Percentiles rank a stretch among this genome's conserved stretches.
phyloP scores from a whole-genome alignment of 192 early-diverging fungal species.

The Lobulomyces angularis region DNA sequence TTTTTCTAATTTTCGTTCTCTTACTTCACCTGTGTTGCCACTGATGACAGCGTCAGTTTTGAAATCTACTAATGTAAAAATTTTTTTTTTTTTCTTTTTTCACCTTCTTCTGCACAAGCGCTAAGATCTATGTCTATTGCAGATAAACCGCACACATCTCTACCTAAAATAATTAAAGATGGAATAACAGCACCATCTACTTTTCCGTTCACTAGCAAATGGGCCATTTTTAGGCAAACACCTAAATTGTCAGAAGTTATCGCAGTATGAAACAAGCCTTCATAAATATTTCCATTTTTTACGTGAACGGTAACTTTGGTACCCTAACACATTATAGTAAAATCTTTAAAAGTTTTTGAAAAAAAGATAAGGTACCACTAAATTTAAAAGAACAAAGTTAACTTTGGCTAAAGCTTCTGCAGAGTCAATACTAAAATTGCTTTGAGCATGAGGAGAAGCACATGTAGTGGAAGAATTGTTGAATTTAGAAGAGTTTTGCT shows the following conservation, averaged over 20 bases:
- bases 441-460: too few relatives aligned
- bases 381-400: too few relatives aligned
- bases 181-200: constrained; percentile 22
- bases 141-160: constrained; percentile 50
- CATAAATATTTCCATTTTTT: constrained; percentile 43
- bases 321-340: constrained; percentile 44
- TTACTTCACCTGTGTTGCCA: constrained; percentile 39
- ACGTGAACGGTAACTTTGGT: constrained; percentile 44
- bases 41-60: constrained; percentile 87
- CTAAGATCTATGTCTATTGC: constrained; percentile 40
- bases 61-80: constrained; percentile 59
- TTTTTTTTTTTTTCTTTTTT: constrained; percentile 34
- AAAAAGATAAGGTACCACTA: too few relatives aligned
- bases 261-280: constrained; percentile 58
- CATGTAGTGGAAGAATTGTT: too few relatives aligned
- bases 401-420: too few relatives aligned
- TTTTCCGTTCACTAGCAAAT: constrained; percentile 24
- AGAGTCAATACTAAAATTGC: too few relatives aligned
- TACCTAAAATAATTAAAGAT: constrained; percentile 46
- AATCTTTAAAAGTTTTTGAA: too few relatives aligned
- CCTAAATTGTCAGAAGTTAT: constrained; percentile 48
- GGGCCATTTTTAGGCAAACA: constrained; percentile 48
- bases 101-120: constrained; percentile 31
- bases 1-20: constrained; percentile 72
- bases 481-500: too few relatives aligned